Conservation (phyloP, 2,329 filamentous ascomycete genomes). For the Apiospora phragmitis region DNA sequence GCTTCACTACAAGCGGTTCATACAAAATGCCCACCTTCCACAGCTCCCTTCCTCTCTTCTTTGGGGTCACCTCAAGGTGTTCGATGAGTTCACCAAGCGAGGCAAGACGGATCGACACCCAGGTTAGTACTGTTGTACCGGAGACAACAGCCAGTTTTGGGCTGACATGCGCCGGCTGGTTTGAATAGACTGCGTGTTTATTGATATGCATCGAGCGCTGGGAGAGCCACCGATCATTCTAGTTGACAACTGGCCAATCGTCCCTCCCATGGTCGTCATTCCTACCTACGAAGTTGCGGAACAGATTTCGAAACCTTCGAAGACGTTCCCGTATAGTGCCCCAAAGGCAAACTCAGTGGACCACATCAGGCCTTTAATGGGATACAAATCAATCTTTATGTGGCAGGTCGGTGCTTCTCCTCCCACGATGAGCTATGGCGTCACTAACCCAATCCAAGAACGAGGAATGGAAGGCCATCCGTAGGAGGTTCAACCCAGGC, state of each 20-base stretch:
- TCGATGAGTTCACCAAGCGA: background rate
- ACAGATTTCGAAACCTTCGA: slow-evolving; percentile 35
- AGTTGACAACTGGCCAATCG: slow-evolving; percentile 37
- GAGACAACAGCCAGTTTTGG: background rate
- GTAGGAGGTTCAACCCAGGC: slow-evolving; percentile 38
- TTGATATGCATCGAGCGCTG: slow-evolving; percentile 29
- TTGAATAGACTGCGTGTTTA: slow-evolving; percentile 12
- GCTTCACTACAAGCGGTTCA: background rate
- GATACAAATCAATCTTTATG: background rate
- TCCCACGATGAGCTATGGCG: background rate
- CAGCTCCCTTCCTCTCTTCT: background rate
- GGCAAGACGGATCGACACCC: background rate
- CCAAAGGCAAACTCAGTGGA: slow-evolving; percentile 30
- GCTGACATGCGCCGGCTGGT: background rate
- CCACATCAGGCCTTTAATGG: slow-evolving; percentile 9
- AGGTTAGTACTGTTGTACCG: background rate
- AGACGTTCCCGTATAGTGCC: slow-evolving; percentile 31
- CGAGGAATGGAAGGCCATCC: slow-evolving; percentile 24
- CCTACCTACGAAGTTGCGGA: slow-evolving; percentile 37
- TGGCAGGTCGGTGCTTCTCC: background rate
- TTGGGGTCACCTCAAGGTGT: background rate
- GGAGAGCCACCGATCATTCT: slow-evolving; percentile 35
- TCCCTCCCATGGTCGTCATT: slow-evolving; percentile 33
- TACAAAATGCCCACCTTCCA: background rate
- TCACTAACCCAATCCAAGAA: background rate